Evolutionary conservation across 805 yeast species (phyloP), one percentile per base, ranked within the genome.

Genomic region (Lipomyces oligophaga): DNA sequence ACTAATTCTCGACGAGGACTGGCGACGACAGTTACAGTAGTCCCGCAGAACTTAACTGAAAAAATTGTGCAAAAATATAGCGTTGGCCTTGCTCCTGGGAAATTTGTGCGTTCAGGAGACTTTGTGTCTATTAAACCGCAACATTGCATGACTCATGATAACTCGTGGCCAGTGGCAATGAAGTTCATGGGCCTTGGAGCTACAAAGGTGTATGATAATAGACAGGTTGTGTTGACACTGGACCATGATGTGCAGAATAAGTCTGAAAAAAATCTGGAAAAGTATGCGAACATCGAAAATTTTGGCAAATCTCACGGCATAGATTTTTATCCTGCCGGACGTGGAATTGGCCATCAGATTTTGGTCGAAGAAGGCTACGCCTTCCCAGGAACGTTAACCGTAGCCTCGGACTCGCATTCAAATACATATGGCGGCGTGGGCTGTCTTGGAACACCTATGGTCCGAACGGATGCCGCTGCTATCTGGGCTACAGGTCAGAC

Each of bases 401-500:
- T 93, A 46, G 98, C 98, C 3, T 86, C 96, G 0, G 99, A 93
- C 66, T 89, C 97, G 4, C 99, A 93, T 67, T 88, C 97, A 8
- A 93, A 93, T 66, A 93, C 96, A 30, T 93, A 93, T 63, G 98
- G 99, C 58, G 99, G 99, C 63, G 74, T 93, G 38, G 97, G 97
- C 16, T 74, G 95, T 19, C 71, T 93, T 47, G 99, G 99, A 42
- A 94, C 98, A 2, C 97, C 99, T 7, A 84, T 93, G 45, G 99
- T 93, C 46, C 79, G 99, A 68, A 93, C 99, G 0, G 99, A 93
- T 68, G 98, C 97, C 19, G 99, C 99, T 3, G 80, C 97, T 7
- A 90, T 93, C 57, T 93, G 99, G 99, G 97, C 99, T 10, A 93
- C 99, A 0, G 97, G 97, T 33, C 95, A 88, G 70, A 93, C 98